Evolutionary conservation across 177 flowering plant genomes (phyloP).

Genomic region (Telopea speciosissima): DNA sequence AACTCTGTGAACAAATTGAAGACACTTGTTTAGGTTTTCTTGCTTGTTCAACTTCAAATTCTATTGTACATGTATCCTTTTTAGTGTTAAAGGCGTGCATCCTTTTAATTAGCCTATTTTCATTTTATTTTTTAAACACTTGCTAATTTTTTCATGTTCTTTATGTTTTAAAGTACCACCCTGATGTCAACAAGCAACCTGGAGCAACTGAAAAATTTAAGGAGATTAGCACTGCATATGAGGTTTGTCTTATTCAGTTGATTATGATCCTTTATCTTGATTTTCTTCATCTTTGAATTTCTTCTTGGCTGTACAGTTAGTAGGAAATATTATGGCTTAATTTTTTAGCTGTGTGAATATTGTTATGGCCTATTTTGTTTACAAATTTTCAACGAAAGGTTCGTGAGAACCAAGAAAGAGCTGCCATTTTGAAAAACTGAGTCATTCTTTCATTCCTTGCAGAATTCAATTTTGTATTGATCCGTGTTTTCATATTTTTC

Average conservation of each 20-base stretch:
- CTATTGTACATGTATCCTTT: not conserved
- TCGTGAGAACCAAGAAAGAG: not conserved
- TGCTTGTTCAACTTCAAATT: not conserved
- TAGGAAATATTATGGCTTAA: not conserved
- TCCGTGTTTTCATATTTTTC: not conserved
- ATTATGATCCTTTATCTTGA: not conserved
- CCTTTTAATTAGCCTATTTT: not conserved
- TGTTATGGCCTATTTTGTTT: not conserved
- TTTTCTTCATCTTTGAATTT: not conserved
- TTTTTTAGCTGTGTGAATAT: too few species aligned
- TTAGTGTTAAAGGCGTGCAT: not conserved
- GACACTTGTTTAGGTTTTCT: not conserved
- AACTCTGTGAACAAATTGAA: not conserved
- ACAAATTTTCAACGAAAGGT: too few species aligned
- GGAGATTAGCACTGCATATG: slow-evolving; percentile 96
- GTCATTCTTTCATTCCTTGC: not conserved
- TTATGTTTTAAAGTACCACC: slow-evolving; percentile 59
- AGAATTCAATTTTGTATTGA: too few species aligned
- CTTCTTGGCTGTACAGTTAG: not conserved
- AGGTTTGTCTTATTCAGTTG: slow-evolving; percentile 44
- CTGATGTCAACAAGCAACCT: slow-evolving; percentile 97
- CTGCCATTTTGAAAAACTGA: not conserved
- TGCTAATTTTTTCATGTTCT: not conserved
- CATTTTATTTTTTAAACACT: not conserved
- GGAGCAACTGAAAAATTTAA: slow-evolving; percentile 97